These are phyloP conservation scores for Irpex sp. DNA, from an alignment of 1,284 basidiomycete genomes.

Conservation along the genomic window DNA sequence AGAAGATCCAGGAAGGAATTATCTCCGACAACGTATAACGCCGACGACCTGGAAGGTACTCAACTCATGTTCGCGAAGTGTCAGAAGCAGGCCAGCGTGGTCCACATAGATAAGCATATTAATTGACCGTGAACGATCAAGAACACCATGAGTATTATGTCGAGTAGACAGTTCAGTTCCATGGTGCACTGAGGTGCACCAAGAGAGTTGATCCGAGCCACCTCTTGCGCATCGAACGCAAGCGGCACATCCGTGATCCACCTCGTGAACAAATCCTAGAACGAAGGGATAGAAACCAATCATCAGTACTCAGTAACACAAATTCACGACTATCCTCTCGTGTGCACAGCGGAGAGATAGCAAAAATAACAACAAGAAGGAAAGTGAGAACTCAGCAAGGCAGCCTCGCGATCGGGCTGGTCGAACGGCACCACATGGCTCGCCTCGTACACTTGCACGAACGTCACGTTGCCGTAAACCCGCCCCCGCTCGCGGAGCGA, in stretches of 20 bases:
- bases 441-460: conserved; percentile 49
- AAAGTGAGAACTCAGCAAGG: conserved; percentile 33
- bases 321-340: background rate
- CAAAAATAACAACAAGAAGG: no score
- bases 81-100: no score
- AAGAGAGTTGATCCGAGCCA: conserved; percentile 1
- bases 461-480: conserved; percentile 45
- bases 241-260: conserved; percentile 50
- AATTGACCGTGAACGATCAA: no score
- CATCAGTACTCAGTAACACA: background rate
- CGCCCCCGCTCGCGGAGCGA: conserved; percentile 40
- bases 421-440: conserved; percentile 84
- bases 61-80: no score
- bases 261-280: conserved; percentile 43
- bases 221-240: conserved; percentile 15
- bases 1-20: no score
- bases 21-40: no score
- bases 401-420: conserved; percentile 77
- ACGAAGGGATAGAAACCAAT: background rate
- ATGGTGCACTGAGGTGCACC: background rate
- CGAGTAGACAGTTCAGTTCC: no score
- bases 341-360: no score
- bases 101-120: no score
- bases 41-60: no score
- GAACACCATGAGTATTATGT: no score